A percentile compares a stretch with the other conserved stretches of the same genome.
Conservation (phyloP, 2,329 filamentous ascomycete genomes). For the Zasmidium angulare region DNA sequence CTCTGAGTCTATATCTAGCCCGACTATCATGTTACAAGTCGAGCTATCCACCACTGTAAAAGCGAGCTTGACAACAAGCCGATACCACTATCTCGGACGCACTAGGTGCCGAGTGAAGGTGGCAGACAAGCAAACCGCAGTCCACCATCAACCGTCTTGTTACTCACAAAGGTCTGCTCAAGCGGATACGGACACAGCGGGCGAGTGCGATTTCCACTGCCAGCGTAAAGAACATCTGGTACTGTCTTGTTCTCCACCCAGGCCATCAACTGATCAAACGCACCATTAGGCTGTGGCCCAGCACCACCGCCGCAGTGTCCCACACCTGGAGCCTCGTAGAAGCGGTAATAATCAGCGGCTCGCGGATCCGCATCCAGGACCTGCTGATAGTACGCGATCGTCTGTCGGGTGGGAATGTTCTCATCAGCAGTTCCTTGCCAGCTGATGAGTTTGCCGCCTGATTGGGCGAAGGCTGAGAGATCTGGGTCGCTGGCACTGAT, state of each 20-base stretch:
- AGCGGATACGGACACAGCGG: constrained; percentile 1
- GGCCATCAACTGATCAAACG: constrained; percentile 17
- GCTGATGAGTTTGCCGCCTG: constrained; percentile 43
- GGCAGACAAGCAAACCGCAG: neutral
- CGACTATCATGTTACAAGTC: too few species aligned
- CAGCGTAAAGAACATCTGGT: constrained; percentile 14
- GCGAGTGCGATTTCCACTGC: neutral
- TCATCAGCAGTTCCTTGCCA: constrained; percentile 44
- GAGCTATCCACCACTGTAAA: too few species aligned
- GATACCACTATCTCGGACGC: too few species aligned
- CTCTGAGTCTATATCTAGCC: too few species aligned
- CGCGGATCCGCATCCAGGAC: constrained; percentile 29
- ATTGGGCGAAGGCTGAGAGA: constrained; percentile 35
- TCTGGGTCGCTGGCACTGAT: constrained; percentile 40
- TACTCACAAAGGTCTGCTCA: neutral
- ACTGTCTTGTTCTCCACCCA: constrained; percentile 33
- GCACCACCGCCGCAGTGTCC: constrained; percentile 37
- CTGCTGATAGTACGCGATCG: constrained; percentile 37
- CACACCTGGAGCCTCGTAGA: constrained; percentile 40
- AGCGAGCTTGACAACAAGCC: too few species aligned
- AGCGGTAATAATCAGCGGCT: constrained; percentile 36
- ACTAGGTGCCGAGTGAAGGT: too few species aligned
- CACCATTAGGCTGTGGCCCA: constrained; percentile 24
- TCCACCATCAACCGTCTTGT: neutral
- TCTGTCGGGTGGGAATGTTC: constrained; percentile 37